Conservation (phyloP, 2,329 filamentous ascomycete species). For the Byssochlamys sp. region DNA sequence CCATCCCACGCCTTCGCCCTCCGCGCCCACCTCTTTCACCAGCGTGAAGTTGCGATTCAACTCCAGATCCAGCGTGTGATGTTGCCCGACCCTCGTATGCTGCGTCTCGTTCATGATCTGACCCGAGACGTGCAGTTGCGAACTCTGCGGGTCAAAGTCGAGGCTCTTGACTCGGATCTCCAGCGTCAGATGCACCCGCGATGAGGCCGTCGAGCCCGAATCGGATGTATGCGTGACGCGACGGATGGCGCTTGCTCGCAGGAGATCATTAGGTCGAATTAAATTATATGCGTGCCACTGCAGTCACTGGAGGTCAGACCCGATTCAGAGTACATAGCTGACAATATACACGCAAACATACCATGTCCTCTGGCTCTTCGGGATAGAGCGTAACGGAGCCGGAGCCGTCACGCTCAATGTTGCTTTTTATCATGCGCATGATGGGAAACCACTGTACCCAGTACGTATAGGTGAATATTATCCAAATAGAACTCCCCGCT, state of each 20-base stretch:
- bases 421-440: constrained; percentile 60
- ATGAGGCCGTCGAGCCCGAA: constrained; percentile 53
- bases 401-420: constrained; percentile 57
- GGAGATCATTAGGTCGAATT: constrained; percentile 54
- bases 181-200: constrained; percentile 55
- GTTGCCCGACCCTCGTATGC: constrained; percentile 56
- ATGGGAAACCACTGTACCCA: constrained; percentile 1
- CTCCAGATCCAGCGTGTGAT: constrained; percentile 73
- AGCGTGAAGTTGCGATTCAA: constrained; percentile 78
- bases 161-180: constrained; percentile 56
- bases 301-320: constrained; percentile 1
- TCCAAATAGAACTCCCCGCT: too few relatives aligned
- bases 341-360: constrained; percentile 19
- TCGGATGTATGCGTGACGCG: constrained; percentile 53
- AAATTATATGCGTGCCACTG: constrained; percentile 70
- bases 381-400: constrained; percentile 58
- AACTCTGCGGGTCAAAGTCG: constrained; percentile 60
- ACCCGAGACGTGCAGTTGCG: constrained; percentile 59
- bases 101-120: constrained; percentile 58
- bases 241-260: constrained; percentile 58
- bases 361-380: constrained; percentile 68
- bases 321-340: constrained; percentile 3
- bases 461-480: neutral
- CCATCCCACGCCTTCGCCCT: constrained; percentile 54
- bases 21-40: constrained; percentile 58